Evolutionary conservation across 371 early-diverging fungal genomes (phyloP).

Genomic region (Fennellomyces sp.): DNA sequence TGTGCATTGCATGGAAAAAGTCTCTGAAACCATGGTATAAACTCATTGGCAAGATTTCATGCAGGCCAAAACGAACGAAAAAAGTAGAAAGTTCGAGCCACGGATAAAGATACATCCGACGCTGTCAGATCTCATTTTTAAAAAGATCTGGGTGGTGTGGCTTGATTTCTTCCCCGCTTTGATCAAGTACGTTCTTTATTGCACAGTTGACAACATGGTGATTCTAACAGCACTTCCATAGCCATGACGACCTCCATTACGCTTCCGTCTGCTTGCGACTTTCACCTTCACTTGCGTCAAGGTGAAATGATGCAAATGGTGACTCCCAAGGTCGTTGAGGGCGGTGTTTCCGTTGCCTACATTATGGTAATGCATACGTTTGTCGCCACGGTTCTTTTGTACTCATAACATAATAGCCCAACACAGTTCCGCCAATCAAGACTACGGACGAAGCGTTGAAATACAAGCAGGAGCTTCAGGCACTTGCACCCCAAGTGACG

Average conservation of each 20-base stretch:
- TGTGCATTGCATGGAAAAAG: too few species aligned
- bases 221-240: background rate
- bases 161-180: too few species aligned
- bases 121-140: too few species aligned
- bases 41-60: too few species aligned
- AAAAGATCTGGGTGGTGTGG: too few species aligned
- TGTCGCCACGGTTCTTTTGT: background rate
- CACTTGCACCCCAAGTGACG: conserved; percentile 83
- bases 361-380: conserved; percentile 78
- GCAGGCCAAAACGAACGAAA: too few species aligned
- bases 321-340: conserved; percentile 77
- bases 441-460: conserved; percentile 85
- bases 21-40: too few species aligned
- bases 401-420: conserved; percentile 67
- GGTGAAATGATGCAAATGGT: conserved; percentile 92
- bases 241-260: conserved; percentile 35
- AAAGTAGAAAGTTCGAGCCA: too few species aligned
- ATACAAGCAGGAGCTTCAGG: conserved; percentile 81
- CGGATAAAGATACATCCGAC: too few species aligned
- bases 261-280: conserved; percentile 82
- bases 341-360: conserved; percentile 89
- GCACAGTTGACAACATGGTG: background rate
- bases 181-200: too few species aligned
- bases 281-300: conserved; percentile 94
- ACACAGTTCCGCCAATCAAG: conserved; percentile 89